Percentiles rank a stretch among this genome's conserved stretches.
Conservation (phyloP, 176 grass and related monocot genomes). For the Ampelocalamus luodianensis region DNA sequence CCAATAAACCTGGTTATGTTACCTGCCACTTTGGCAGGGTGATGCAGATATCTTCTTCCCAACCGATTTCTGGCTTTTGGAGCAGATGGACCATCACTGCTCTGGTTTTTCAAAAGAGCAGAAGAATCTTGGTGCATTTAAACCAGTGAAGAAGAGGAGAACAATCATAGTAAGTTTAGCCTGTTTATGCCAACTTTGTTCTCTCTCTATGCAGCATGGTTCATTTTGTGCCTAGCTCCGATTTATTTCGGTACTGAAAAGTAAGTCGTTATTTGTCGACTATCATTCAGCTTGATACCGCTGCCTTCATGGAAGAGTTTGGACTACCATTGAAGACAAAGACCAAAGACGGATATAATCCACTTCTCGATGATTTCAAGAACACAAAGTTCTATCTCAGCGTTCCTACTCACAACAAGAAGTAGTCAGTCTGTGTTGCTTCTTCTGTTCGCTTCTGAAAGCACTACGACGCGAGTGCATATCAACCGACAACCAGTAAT, state of each 20-base stretch:
- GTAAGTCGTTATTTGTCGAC: constrained; percentile 27
- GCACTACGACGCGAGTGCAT: not conserved
- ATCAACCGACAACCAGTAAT: not conserved
- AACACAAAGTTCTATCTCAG: constrained; percentile 95
- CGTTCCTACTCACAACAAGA: constrained; percentile 78
- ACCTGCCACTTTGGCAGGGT: constrained; percentile 56
- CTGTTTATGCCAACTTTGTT: constrained; percentile 8
- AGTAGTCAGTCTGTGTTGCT: constrained; percentile 34
- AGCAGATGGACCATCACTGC: constrained; percentile 84
- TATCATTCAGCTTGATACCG: constrained; percentile 66
- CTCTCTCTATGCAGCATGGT: not conserved
- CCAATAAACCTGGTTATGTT: constrained; percentile 29
- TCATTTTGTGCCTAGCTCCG: not conserved
- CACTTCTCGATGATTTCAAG: constrained; percentile 91
- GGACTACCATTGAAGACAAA: constrained; percentile 82
- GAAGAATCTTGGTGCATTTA: constrained; percentile 60
- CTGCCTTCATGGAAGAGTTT: constrained; percentile 96
- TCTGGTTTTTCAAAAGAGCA: constrained; percentile 71
- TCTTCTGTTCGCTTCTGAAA: not conserved
- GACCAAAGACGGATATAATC: constrained; percentile 94
- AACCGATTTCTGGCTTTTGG: constrained; percentile 86
- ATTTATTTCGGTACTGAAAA: constrained; percentile 10
- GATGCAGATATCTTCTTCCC: constrained; percentile 97
- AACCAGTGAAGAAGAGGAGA: constrained; percentile 83
- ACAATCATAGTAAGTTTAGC: constrained; percentile 78